A percentile compares a stretch with the other conserved stretches of the same genome.
Evolutionary conservation across 148 eudicot species (phyloP).

Genomic region (Nyssa sinensis): DNA sequence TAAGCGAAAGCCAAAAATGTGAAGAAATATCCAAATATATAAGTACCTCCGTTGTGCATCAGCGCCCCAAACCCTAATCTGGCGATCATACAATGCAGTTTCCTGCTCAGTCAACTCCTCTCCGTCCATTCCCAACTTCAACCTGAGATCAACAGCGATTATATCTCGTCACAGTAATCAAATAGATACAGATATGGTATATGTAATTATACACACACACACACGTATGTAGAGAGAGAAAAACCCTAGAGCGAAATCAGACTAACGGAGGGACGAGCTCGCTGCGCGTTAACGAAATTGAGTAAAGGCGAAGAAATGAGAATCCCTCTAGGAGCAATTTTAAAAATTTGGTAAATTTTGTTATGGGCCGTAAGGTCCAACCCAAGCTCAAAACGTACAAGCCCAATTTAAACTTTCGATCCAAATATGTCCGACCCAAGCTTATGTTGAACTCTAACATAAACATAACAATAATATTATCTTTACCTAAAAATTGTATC

Average conservation of each 20-base stretch:
- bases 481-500: too few species aligned
- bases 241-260: slow-evolving; percentile 2
- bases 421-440: background rate
- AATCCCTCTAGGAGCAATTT: background rate
- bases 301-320: background rate
- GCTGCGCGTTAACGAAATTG: background rate
- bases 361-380: too few species aligned
- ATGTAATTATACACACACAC: background rate
- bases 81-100: slow-evolving; percentile 97
- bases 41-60: slow-evolving; percentile 89
- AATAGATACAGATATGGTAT: background rate
- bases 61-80: slow-evolving; percentile 99
- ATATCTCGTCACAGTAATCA: background rate
- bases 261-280: background rate
- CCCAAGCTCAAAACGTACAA: background rate
- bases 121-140: slow-evolving; percentile 41
- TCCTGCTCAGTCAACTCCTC: slow-evolving; percentile 96
- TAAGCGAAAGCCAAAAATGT: background rate
- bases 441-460: too few species aligned
- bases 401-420: background rate
- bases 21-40: background rate
- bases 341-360: too few species aligned
- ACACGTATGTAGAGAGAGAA: background rate
- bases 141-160: slow-evolving; percentile 2
- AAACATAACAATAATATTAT: too few species aligned